Conservation (phyloP, 345 rosid species). For the Nasturtium officinale region DNA sequence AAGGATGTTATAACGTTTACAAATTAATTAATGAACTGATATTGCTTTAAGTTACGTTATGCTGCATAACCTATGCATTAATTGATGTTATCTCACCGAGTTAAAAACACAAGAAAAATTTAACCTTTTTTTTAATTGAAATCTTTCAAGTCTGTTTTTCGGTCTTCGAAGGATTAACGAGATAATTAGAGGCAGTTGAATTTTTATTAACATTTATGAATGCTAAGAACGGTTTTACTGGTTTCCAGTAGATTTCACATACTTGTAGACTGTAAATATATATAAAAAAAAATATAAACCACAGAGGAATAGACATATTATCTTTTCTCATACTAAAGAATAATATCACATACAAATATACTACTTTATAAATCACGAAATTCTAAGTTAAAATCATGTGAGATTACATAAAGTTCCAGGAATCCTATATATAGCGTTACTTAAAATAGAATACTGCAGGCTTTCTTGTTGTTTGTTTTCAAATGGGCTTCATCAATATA, state of each 20-base stretch:
- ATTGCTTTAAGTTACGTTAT: not conserved
- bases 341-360: not conserved
- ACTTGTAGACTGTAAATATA: not conserved
- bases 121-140: not conserved
- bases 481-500: conserved; percentile 8
- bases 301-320: not conserved
- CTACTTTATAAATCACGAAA: not conserved
- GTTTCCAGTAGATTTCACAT: not conserved
- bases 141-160: not conserved
- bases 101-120: not conserved
- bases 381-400: not conserved
- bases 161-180: not conserved
- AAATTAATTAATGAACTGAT: conserved; percentile 27
- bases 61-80: not conserved
- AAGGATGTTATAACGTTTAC: conserved; percentile 23
- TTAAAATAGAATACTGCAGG: no score
- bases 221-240: not conserved
- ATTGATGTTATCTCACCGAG: conserved; percentile 2
- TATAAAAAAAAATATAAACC: not conserved
- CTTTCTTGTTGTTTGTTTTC: conserved; percentile 17
- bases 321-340: not conserved
- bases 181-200: not conserved
- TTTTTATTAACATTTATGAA: not conserved
- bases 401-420: no score
- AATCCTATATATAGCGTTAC: no score